Percentiles rank a stretch among this genome's conserved stretches.
These are phyloP conservation scores for Scutellaria galericulata DNA, from an alignment of 257 asterid species.

Conservation along the genomic window DNA sequence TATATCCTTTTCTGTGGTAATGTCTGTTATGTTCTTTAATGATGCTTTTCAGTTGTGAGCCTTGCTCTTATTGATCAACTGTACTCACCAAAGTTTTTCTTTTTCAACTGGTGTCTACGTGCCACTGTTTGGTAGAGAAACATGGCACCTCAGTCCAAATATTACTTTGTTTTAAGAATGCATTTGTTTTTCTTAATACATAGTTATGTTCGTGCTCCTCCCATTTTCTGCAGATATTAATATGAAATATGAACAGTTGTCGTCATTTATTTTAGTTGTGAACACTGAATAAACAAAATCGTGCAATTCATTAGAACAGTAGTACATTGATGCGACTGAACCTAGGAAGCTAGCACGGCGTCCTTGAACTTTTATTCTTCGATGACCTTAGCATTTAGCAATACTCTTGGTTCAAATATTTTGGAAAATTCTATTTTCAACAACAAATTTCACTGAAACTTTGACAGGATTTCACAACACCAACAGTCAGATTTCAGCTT, in stretches of 20 bases:
- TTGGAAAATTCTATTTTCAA: neutral
- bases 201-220: neutral
- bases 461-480: constrained; percentile 84
- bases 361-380: constrained; percentile 18
- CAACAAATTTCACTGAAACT: constrained; percentile 32
- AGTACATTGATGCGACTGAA: neutral
- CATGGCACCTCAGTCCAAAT: neutral
- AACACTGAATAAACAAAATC: neutral
- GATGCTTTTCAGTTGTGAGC: neutral
- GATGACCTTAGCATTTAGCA: neutral
- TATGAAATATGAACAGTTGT: neutral
- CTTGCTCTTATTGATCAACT: neutral
- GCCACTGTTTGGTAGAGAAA: neutral
- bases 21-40: constrained; percentile 15
- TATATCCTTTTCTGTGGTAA: constrained; percentile 11
- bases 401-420: constrained; percentile 9
- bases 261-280: neutral
- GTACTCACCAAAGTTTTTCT: constrained; percentile 1
- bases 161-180: too few relatives aligned
- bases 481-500: constrained; percentile 92
- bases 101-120: neutral
- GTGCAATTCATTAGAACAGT: neutral
- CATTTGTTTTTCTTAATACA: neutral
- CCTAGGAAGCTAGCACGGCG: neutral
- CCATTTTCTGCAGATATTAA: neutral